These are phyloP conservation scores for Beta lomatogona DNA, from an alignment of 179 eudicot species.

Conservation along the genomic window DNA sequence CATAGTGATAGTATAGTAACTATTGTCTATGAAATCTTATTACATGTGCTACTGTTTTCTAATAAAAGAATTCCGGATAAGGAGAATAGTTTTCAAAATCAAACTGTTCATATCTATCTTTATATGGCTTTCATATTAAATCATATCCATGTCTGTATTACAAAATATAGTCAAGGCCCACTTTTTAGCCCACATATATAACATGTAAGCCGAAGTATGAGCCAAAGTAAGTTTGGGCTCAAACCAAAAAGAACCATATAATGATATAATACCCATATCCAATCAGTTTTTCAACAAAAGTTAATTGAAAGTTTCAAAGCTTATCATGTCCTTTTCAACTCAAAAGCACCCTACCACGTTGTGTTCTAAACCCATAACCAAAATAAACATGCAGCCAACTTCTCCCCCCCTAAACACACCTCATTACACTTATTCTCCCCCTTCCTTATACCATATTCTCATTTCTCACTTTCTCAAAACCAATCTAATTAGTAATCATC, in stretches of 20 bases:
- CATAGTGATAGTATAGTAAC: too few relatives aligned
- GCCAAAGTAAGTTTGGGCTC: neutral
- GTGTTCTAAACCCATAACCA: neutral
- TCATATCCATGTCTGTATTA: too few relatives aligned
- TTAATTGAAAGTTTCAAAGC: neutral
- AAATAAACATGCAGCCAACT: constrained; percentile 31
- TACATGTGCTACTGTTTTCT: too few relatives aligned
- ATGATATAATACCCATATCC: neutral
- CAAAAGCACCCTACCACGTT: constrained; percentile 28
- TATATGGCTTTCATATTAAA: too few relatives aligned
- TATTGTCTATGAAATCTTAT: too few relatives aligned
- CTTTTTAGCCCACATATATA: neutral
- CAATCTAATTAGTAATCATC: neutral
- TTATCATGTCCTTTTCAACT: neutral
- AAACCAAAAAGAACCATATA: neutral
- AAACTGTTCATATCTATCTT: too few relatives aligned
- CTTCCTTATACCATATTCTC: neutral
- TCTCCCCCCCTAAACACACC: neutral
- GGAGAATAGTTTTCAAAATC: too few relatives aligned
- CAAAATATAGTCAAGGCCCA: neutral
- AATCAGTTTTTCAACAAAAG: neutral
- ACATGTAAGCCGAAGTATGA: too few relatives aligned
- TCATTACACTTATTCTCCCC: neutral
- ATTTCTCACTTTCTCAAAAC: neutral
- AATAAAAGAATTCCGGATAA: too few relatives aligned